These are phyloP conservation scores for Fraxinus floribunda DNA, from an alignment of 305 asterid species.

Conservation along the genomic window DNA sequence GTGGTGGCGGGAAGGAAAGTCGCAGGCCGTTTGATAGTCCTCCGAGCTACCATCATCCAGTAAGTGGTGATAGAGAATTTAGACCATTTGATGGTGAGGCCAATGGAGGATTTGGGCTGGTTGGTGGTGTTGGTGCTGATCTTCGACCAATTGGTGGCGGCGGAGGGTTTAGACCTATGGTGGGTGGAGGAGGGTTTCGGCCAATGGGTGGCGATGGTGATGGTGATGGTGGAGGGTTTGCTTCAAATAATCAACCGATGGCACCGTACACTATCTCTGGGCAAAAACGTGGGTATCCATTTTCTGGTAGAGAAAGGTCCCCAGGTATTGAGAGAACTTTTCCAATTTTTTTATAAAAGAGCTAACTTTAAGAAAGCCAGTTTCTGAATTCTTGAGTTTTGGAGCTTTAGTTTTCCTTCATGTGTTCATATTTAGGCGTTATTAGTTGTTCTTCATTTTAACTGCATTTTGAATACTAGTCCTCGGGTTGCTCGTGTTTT, in stretches of 20 bases:
- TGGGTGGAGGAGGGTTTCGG: slow-evolving; percentile 39
- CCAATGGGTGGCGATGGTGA: slow-evolving; percentile 37
- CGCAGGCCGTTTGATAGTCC: slow-evolving; percentile 60
- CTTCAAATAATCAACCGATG: slow-evolving; percentile 34
- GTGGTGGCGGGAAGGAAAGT: slow-evolving; percentile 42
- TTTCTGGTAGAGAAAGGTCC: slow-evolving; percentile 53
- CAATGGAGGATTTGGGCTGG: slow-evolving; percentile 34
- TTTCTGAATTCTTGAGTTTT: not conserved
- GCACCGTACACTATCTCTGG: slow-evolving; percentile 55
- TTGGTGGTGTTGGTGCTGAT: slow-evolving; percentile 29
- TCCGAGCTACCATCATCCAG: slow-evolving; percentile 48
- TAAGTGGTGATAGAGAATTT: slow-evolving; percentile 32
- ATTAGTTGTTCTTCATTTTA: not conserved
- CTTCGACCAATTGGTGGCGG: slow-evolving; percentile 35
- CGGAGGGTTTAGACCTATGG: not conserved
- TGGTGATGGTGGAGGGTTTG: slow-evolving; percentile 42
- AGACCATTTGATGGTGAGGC: slow-evolving; percentile 31
- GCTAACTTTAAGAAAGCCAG: not conserved
- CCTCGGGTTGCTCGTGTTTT: not conserved
- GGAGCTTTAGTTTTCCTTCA: not conserved
- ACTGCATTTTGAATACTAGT: not conserved
- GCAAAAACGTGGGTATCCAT: slow-evolving; percentile 71
- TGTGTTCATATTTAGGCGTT: not conserved
- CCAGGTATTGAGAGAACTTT: slow-evolving; percentile 44
- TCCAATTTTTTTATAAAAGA: not conserved